Evolutionary conservation across 306 rosid species (phyloP), one percentile per base, ranked within the genome.

Genomic region (Castanospermum australe): DNA sequence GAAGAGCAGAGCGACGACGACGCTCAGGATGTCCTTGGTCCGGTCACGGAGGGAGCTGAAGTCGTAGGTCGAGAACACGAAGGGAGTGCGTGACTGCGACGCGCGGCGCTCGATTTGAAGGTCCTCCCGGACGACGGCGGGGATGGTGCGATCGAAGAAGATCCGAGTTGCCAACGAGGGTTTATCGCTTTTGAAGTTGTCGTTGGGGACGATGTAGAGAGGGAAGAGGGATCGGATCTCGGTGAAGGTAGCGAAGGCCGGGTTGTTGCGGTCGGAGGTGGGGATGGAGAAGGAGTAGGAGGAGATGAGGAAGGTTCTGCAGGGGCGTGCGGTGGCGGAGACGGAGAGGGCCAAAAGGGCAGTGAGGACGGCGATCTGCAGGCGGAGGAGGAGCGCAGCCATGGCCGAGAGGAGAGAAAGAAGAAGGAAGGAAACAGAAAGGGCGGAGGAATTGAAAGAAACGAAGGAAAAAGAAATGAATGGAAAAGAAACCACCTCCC

Each of bases 31-130:
- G 81, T 95, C 99, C 85, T 86, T 87, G 80, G 98, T 86, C 73
- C 99, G 98, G 41, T 91, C 94, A 57, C 98, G 96, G 45, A 95
- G 92, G 22, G 99, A 95, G 81, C 81, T 74, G 79, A 88, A 90
- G 52, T 90, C 97, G 67, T 85, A 83, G 42, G 89, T 61, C 10
- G 91, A 47, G 60, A 87, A 63, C 62, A 83, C 81, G 30, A 86
- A 52, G 61, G 86, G 41, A 25, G 60, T 75, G 73, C 79, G 77
- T 5, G 72, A 25, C 36, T 22, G 52, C 0, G 72, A 76, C 67
- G 42, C 56, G 74, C 50, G 61, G 1, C 54, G 2, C 5, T 74
- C 50, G 22, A 55, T 38, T 70, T 50, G n/a, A n/a, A n/a, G n/a
- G n/a, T n/a, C n/a, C n/a, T n/a, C n/a, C n/a, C n/a, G n/a, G n/a